phyloP scores from a whole-genome alignment of 805 yeast genomes.

The Cyberlindnera lachancei region DNA sequence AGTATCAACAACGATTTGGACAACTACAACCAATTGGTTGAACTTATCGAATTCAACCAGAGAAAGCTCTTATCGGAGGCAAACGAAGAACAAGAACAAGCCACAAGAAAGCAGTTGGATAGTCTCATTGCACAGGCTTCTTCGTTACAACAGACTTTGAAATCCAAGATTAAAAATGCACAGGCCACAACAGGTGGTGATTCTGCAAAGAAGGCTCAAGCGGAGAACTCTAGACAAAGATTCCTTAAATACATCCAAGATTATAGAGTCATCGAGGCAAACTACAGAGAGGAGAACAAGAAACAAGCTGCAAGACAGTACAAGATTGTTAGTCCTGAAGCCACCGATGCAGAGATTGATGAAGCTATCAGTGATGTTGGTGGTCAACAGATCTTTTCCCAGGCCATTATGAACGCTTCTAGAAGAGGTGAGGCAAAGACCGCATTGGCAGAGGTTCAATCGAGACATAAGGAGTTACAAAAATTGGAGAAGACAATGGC shows the following conservation, averaged over 20 bases:
- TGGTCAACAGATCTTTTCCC: slow-evolving; percentile 89
- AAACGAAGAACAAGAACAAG: slow-evolving; percentile 60
- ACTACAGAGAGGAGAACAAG: slow-evolving; percentile 76
- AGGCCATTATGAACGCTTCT: slow-evolving; percentile 79
- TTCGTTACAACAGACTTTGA: slow-evolving; percentile 67
- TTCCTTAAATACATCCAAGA: slow-evolving; percentile 83
- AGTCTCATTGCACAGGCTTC: slow-evolving; percentile 70
- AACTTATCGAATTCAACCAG: slow-evolving; percentile 64
- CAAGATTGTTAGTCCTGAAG: slow-evolving; percentile 80
- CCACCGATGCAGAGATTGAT: slow-evolving; percentile 74
- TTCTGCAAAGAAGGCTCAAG: slow-evolving; percentile 80
- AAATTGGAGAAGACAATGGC: slow-evolving; percentile 94
- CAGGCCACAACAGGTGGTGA: slow-evolving; percentile 68
- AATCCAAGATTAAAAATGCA: slow-evolving; percentile 66
- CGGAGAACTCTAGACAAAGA: slow-evolving; percentile 77
- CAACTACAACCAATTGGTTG: slow-evolving; percentile 62
- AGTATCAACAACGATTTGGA: slow-evolving; percentile 61
- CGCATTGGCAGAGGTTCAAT: slow-evolving; percentile 91
- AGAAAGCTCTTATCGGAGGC: slow-evolving; percentile 65
- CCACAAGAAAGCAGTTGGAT: slow-evolving; percentile 70
- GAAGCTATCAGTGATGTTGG: slow-evolving; percentile 80
- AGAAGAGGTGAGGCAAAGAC: slow-evolving; percentile 94
- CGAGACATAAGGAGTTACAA: slow-evolving; percentile 90
- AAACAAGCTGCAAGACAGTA: slow-evolving; percentile 90
- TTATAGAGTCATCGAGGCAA: slow-evolving; percentile 79